Evolutionary conservation across 2,329 filamentous ascomycete genomes (phyloP).

Genomic region (Sclerotinia nivalis): DNA sequence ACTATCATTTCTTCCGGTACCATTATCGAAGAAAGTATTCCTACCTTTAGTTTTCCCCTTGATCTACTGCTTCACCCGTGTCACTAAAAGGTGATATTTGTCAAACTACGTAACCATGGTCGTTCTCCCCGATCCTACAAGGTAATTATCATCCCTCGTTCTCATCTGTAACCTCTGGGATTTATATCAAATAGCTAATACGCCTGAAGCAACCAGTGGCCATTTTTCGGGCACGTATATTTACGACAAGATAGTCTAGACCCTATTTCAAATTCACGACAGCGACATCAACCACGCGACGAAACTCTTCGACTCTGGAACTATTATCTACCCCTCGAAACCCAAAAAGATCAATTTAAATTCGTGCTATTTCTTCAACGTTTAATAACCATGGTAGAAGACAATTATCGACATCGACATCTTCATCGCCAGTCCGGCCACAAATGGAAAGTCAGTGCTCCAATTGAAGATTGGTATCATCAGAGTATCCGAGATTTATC

Average conservation of each 20-base stretch:
- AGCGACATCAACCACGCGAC: background rate
- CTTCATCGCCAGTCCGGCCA: too few species aligned
- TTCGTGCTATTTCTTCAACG: constrained; percentile 4
- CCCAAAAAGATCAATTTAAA: constrained; percentile 1
- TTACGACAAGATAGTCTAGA: background rate
- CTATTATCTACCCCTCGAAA: background rate
- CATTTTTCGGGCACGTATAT: background rate
- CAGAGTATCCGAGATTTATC: constrained; percentile 4
- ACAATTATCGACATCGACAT: background rate
- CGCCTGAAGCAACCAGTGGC: background rate
- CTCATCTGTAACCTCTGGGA: background rate
- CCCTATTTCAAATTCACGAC: background rate
- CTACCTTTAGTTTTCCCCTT: too few species aligned
- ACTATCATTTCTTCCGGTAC: too few species aligned
- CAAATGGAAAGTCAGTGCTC: background rate
- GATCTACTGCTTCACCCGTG: background rate
- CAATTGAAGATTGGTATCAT: constrained; percentile 3
- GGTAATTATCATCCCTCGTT: background rate
- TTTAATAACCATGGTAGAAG: constrained; percentile 2
- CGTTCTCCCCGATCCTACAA: constrained; percentile 3
- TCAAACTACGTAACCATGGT: background rate
- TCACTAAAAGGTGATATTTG: background rate
- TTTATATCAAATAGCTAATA: background rate
- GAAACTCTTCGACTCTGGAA: background rate
- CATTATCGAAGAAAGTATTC: too few species aligned